Percentiles rank a stretch among this genome's conserved stretches.
phyloP scores from a whole-genome alignment of 495 filamentous ascomycete species.

The Daldinia childiae region DNA sequence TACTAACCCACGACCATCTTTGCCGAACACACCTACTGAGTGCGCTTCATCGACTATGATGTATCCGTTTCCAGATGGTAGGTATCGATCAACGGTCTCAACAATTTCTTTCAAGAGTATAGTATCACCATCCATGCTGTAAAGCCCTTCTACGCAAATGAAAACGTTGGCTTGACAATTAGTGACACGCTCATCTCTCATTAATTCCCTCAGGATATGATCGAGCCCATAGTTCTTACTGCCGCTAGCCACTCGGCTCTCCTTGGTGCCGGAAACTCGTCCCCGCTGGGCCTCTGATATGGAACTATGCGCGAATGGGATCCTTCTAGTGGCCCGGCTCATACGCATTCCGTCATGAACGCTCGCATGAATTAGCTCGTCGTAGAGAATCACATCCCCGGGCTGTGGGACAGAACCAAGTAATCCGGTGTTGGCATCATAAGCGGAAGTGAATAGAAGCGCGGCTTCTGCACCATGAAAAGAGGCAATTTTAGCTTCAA shows the following conservation, averaged over 20 bases:
- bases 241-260: not conserved
- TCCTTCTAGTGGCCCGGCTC: constrained; percentile 60
- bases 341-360: constrained; percentile 81
- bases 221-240: constrained; percentile 40
- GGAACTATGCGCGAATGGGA: constrained; percentile 71
- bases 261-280: constrained; percentile 37
- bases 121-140: constrained; percentile 87
- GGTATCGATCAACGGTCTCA: constrained; percentile 61
- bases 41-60: constrained; percentile 86
- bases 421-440: constrained; percentile 78
- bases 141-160: constrained; percentile 77
- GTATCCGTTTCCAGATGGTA: constrained; percentile 69
- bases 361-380: constrained; percentile 80
- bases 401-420: constrained; percentile 72
- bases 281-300: constrained; percentile 44
- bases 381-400: constrained; percentile 75
- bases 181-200: constrained; percentile 29
- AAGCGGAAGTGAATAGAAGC: constrained; percentile 81
- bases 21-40: constrained; percentile 72
- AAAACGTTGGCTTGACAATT: constrained; percentile 63
- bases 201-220: constrained; percentile 27
- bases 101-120: constrained; percentile 70
- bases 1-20: constrained; percentile 71
- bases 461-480: constrained; percentile 73
- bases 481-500: constrained; percentile 70